Evolutionary conservation across 306 rosid species (phyloP), one percentile per base, ranked within the genome.

Genomic region (Vachellia collinsii): DNA sequence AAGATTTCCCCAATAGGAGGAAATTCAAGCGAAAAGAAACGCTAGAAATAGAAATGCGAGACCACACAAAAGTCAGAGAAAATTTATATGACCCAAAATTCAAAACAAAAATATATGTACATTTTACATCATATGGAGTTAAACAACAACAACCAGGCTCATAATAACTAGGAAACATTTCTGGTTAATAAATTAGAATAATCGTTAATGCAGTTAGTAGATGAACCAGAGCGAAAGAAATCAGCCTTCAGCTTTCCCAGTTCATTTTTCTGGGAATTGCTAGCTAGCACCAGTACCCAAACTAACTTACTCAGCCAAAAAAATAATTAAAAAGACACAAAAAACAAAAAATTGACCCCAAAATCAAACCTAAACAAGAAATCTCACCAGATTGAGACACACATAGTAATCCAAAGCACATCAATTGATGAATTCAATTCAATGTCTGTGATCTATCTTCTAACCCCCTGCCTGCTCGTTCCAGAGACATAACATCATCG

Each of bases 191-290:
- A 50, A 51, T 56, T 7, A 7, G 6, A 74, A 4, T 58, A 74
- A 4, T 58, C 10, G 68, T 74, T 74, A 74, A 56, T 74, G 13
- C 68, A 56, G 68, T 41, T 56, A 74, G 76, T 14, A 71, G 25
- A n/a, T 41, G 51, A 39, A 61, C 63, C 37, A 29, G 34, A 39
- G 6, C 7, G 13, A 75, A 61, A 61, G 11, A 75, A 61, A 43
- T 23, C 48, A 65, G 38, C 16, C 68, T 0, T 29, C 68, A 29
- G 8, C 38, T 22, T 44, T 34, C 63, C 80, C 72, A 43, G 37
- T 53, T 74, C 53, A 37, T 38, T 38, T 76, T 61, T 8, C 46
- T 6, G 34, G 61, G 63, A 47, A 77, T 25, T 29, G 34, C 34
- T 29, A 29, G n/a, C 61, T 14, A 13, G 1, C 70, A 14, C 61